Base-by-base conservation (phyloP, 2,329 filamentous ascomycete species). In the Aspergillus hortae region DNA sequence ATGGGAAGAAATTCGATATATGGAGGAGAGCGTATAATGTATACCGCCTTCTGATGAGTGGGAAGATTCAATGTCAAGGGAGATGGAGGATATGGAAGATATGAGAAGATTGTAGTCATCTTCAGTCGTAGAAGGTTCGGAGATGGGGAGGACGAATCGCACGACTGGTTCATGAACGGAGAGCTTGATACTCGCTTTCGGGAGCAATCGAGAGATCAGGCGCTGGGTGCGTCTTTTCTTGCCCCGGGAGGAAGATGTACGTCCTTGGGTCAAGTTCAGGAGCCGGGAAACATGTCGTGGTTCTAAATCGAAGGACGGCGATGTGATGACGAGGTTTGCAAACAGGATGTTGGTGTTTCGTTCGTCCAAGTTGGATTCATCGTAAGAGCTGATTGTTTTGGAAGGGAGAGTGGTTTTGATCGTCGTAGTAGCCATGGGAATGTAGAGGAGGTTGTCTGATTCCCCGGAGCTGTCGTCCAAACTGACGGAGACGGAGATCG, bases 121-220 rank as follows among this genome's bases (percentile, higher is more conserved):
- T 0, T 84, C 80, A 23, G 85, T 67, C 4, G 76, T 70, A 44
- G 74, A 17, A 41, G 17, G 68, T 55, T 87, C 83, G 56, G 94
- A 83, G 0, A 92, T 86, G 4, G 92, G 92, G 4, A 99, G 77
- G 6, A 92, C 85, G 57, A 99, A 92, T 61, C 95, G 86, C 56
- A 97, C 70, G 14, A 99, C 95, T 1, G 94, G 94, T 67, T 99
- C 94, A 65, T 99, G 94, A 73, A 99, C 88, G 0, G 94, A 96
- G 38, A 97, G 85, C 66, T 97, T 99, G 70, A 97, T 88, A 63
- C 83, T 95, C 0, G 92, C 89, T 74, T 97, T 97, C 1, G 94
- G 94, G 7, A 99, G 77, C 3, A 97, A 80, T n/a, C 90, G 85
- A 12, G 92, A 96, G 27, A 99, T 87, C 32, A 99, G 76, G 49